Base-by-base conservation (phyloP, 176 grass and related monocot genomes). In the Aegilops umbellulata region DNA sequence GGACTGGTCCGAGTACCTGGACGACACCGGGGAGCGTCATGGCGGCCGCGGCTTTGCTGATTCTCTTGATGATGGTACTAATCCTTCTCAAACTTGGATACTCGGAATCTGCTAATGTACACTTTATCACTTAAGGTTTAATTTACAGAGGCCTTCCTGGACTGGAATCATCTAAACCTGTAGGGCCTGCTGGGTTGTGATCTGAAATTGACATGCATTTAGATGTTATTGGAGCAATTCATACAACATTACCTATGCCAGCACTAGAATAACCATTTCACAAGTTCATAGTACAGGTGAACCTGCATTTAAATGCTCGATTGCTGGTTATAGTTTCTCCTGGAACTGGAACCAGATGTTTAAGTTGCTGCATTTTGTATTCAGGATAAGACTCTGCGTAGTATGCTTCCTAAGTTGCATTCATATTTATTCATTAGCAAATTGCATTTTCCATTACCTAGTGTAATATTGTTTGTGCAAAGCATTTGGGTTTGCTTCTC, bases 1-100 rank as follows among this genome's bases (percentile, higher is more conserved):
- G 89, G 91, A 98, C 39, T 95, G 91, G 93, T 89, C 87, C 2
- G 93, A 98, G 87, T 98, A 90, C 60, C 68, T 95, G 79, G 95
- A 98, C 32, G 65, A 79, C 74, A 66, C 60, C 13, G 3, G 32
- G 39, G 89, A 73, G 80, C 67, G 44, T 35, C 63, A 60, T 30
- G 86, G 66, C 22, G 12, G 63, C 20, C 7, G 3, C 1, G 68
- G 47, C 7, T 53, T 27, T 6, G 81, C 13, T 7, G 75, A 51
- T 35, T 31, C 47, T 69, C 60, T 12, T 7, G 69, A 88, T 58
- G 69, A 24, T 71, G 90, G 90, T 92, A 36, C 10, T 15, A 30
- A 7, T 29, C 36, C 46, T 82, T 57, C 7, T 2, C 60, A 60
- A 68, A 22, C 34, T 46, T 68, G 35, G 22, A 36, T 57, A 24